phyloP scores from a whole-genome alignment of 495 filamentous ascomycete genomes.

The Xanthoparmelia taractica region DNA sequence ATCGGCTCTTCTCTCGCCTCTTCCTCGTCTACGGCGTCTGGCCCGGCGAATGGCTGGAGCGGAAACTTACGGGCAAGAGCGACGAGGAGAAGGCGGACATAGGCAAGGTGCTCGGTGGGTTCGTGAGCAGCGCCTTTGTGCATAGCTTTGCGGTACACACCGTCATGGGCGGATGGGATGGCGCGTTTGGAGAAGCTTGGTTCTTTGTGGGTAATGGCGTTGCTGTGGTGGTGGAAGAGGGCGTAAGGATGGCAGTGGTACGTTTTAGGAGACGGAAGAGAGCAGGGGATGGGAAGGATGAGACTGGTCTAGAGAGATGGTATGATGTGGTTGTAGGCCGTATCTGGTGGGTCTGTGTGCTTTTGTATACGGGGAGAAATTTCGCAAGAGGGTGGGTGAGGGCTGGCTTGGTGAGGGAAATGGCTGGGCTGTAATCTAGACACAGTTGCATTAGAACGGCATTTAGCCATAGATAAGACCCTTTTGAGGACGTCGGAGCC shows the following conservation, averaged over 20 bases:
- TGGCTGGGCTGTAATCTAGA: constrained; percentile 20
- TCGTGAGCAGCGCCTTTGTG: constrained; percentile 24
- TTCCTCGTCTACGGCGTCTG: constrained; percentile 28
- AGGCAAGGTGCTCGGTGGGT: constrained; percentile 26
- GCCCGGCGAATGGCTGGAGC: constrained; percentile 27
- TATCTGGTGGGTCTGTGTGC: constrained; percentile 24
- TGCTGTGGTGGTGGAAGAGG: constrained; percentile 25
- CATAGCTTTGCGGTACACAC: constrained; percentile 26
- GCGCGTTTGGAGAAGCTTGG: constrained; percentile 24
- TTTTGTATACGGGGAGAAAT: constrained; percentile 23
- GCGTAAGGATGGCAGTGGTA: constrained; percentile 12
- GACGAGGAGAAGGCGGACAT: constrained; percentile 18
- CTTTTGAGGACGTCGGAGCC: not conserved
- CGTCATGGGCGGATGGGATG: constrained; percentile 20
- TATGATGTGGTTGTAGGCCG: constrained; percentile 22
- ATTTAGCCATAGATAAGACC: not conserved
- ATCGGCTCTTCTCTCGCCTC: constrained; percentile 25
- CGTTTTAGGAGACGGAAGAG: constrained; percentile 3
- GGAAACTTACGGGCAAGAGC: constrained; percentile 20
- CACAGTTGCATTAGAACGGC: not conserved
- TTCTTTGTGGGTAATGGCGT: constrained; percentile 25
- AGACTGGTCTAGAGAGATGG: constrained; percentile 16
- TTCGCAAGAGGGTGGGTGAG: constrained; percentile 26
- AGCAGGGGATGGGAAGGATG: not conserved
- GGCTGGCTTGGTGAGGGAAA: constrained; percentile 26